phyloP scores from a whole-genome alignment of 1,139 yeast species.

The Taphrina flavorubra region DNA sequence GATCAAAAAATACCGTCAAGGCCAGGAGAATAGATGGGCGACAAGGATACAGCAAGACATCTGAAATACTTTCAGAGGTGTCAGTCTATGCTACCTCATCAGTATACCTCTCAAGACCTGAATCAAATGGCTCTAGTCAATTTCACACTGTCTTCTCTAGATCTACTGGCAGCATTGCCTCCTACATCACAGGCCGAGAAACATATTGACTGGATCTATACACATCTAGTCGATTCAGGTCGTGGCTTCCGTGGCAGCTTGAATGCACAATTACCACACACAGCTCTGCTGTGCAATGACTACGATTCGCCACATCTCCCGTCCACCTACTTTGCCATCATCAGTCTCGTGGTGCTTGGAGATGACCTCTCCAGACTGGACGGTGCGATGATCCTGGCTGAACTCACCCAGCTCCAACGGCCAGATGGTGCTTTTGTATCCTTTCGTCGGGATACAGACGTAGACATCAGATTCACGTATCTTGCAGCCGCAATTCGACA shows the following conservation, averaged over 20 bases:
- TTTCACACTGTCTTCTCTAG: constrained; percentile 70
- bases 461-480: constrained; percentile 75
- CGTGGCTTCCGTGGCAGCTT: constrained; percentile 61
- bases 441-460: constrained; percentile 62
- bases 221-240: constrained; percentile 55
- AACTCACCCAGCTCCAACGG: constrained; percentile 55
- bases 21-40: background rate
- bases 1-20: background rate
- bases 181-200: constrained; percentile 45
- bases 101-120: constrained; percentile 58
- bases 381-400: constrained; percentile 53
- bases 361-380: constrained; percentile 47
- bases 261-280: constrained; percentile 41
- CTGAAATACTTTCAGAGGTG: constrained; percentile 51
- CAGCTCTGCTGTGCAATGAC: constrained; percentile 46
- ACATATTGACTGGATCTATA: constrained; percentile 59
- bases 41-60: constrained; percentile 41
- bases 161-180: constrained; percentile 57
- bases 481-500: constrained; percentile 70
- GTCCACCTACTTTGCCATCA: constrained; percentile 70
- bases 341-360: constrained; percentile 48
- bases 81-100: constrained; percentile 52
- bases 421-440: constrained; percentile 39
- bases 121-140: constrained; percentile 68
- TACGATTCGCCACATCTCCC: constrained; percentile 68